Evolutionary conservation across 2,329 filamentous ascomycete species (phyloP), one percentile per base, ranked within the genome.

Genomic region (Paracorniculantispora psalliotae): DNA sequence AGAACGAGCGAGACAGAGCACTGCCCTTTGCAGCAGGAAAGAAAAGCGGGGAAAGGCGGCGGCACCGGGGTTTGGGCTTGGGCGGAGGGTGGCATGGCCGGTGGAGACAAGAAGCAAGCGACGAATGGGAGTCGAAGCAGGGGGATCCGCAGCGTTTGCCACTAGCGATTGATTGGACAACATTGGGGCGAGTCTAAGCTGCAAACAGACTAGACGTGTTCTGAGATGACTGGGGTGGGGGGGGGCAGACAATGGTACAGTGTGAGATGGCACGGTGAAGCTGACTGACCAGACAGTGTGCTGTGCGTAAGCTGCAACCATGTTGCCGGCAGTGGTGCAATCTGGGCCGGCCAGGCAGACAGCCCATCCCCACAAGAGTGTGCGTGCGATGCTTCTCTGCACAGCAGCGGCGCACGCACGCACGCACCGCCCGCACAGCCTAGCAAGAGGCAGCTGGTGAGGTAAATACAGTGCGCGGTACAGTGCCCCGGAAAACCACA

Each of bases 91-190:
- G 50, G 50, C 28, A 59, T 28, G 30, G 48, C 17, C 5, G n/a
- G 57, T 60, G 58, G 58, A 28, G 28, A 43, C 12, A 12, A 9
- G 23, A 37, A 30, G 41, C 44, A 23, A 37, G 30, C 17, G 44
- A 26, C 58, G 58, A 60, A 60, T 60, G 33, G 49, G 15, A 50
- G 37, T 33, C 44, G 33, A 25, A 21, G 28, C n/a, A 17, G 19
- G 9, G 19, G 37, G 9, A 19, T 15, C 58, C 58, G 19, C 37
- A 13, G 3, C 15, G 37, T 53, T 60, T 44, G 58, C 58, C 58
- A 60, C 58, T 43, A 53, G 6, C 43, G 9, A 6, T 2, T 21
- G 21, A 60, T 60, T 60, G 58, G 58, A 26, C 44, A 28, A 3
- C 23, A 25, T 15, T 3, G 21, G 47, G 44, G 37, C 33, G 2